These are phyloP conservation scores for Jaapia argillacea DNA, from an alignment of 768 basidiomycete genomes.

Conservation along the genomic window DNA sequence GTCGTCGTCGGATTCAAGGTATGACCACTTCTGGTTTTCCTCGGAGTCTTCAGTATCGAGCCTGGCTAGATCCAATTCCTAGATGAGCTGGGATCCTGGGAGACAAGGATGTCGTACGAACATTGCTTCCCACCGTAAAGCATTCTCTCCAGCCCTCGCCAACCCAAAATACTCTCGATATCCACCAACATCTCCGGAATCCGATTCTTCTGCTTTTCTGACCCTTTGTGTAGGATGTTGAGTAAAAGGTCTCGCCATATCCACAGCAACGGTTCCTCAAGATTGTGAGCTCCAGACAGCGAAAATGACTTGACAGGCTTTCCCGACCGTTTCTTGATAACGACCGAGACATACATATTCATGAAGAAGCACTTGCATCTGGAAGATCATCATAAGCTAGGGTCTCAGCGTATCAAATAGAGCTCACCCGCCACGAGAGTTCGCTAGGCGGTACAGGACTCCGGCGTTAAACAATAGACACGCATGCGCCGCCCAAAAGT, in stretches of 20 bases:
- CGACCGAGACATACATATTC: constrained; percentile 34
- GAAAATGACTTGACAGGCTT: constrained; percentile 37
- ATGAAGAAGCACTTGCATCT: constrained; percentile 48
- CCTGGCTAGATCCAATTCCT: too few species aligned
- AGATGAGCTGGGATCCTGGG: constrained; percentile 1
- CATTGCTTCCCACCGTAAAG: constrained; percentile 41
- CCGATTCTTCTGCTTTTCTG: constrained; percentile 16
- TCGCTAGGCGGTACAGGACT: constrained; percentile 32
- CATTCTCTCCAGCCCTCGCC: constrained; percentile 40
- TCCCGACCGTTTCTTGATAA: constrained; percentile 30
- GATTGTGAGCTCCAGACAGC: constrained; percentile 35
- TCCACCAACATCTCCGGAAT: constrained; percentile 51
- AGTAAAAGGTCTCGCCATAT: constrained; percentile 65
- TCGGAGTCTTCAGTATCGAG: constrained; percentile 22
- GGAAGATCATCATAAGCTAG: constrained; percentile 1
- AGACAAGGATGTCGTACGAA: constrained; percentile 18
- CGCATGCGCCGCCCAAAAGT: constrained; percentile 41
- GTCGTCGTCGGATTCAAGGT: constrained; percentile 7
- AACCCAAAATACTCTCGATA: constrained; percentile 39
- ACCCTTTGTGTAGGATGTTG: constrained; percentile 34
- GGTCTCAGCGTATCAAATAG: too few species aligned
- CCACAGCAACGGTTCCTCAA: constrained; percentile 43
- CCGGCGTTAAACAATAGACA: constrained; percentile 46
- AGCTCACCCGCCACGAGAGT: constrained; percentile 25
- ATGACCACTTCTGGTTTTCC: constrained; percentile 11